Evolutionary conservation across 2,329 filamentous ascomycete species (phyloP).

Genomic region (Scedosporium apiospermum): DNA sequence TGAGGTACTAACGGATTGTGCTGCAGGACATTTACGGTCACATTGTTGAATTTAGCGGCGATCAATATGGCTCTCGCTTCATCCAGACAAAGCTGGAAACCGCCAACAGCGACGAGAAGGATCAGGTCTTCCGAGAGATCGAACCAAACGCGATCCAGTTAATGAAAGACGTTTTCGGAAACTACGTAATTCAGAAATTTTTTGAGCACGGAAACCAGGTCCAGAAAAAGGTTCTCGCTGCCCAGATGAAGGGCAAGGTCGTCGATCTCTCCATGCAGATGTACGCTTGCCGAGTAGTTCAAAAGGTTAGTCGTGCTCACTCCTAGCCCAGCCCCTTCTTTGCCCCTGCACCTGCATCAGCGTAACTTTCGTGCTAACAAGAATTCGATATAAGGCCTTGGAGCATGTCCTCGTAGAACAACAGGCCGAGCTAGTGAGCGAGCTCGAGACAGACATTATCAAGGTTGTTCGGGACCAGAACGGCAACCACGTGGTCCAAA

Average conservation of each 20-base stretch:
- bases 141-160: slow-evolving; percentile 74
- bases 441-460: slow-evolving; percentile 68
- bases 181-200: slow-evolving; percentile 97
- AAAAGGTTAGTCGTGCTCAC: slow-evolving; percentile 55
- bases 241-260: slow-evolving; percentile 81
- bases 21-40: slow-evolving; percentile 69
- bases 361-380: neutral
- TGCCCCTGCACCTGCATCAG: neutral
- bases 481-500: slow-evolving; percentile 95
- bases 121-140: slow-evolving; percentile 81
- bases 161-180: slow-evolving; percentile 95
- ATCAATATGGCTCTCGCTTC: slow-evolving; percentile 91
- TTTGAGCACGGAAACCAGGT: slow-evolving; percentile 92
- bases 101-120: slow-evolving; percentile 93
- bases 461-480: slow-evolving; percentile 78
- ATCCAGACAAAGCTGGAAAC: slow-evolving; percentile 88
- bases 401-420: slow-evolving; percentile 89
- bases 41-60: slow-evolving; percentile 89
- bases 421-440: slow-evolving; percentile 72
- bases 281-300: slow-evolving; percentile 92
- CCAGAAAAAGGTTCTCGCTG: slow-evolving; percentile 81
- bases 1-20: slow-evolving; percentile 1
- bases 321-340: neutral
- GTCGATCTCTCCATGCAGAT: slow-evolving; percentile 72
- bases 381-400: slow-evolving; percentile 52